Evolutionary conservation across 352 stramenopile species (phyloP), one percentile per base, ranked within the genome.

Genomic region (Pythium myriotylum): DNA sequence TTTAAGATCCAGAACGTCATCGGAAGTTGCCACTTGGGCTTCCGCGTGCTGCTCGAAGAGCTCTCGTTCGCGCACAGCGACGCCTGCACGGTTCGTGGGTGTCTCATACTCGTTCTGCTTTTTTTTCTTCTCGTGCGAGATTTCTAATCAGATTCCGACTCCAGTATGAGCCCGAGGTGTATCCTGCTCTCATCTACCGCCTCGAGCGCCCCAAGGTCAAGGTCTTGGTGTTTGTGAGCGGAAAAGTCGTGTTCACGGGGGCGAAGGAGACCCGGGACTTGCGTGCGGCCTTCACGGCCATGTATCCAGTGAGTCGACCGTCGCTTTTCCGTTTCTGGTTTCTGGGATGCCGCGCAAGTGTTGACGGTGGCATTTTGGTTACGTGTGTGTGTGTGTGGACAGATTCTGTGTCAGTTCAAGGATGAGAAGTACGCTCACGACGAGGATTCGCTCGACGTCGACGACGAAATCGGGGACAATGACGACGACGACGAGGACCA

Each of bases 131-230:
- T n/a, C n/a, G n/a, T n/a, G n/a, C n/a, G n/a, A n/a, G n/a, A n/a
- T n/a, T n/a, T n/a, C n/a, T n/a, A n/a, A n/a, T n/a, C n/a, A n/a
- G n/a, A n/a, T n/a, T n/a, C 29, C 29, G 29, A 35, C 29, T 5
- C 17, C 70, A 95, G 67, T 99, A 99, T 67, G 98, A 99, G 72
- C 98, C 98, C 4, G 98, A 99, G 72, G 70, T 99, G 32, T 99
- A 99, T 67, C 97, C 97, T 13, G 98, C 97, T 40, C 74, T 99
- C 17, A 98, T 99, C 74, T 99, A 99, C 77, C 87, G 97, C 14
- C 86, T 99, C 62, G 82, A 96, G 17, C 89, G 95, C 49, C 97
- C 97, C 23, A 93, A 97, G 54, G 93, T 99, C 13, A 98, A 99
- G 50, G 84, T 99, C n/a, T 77, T 99, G 20, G 98, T 99, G 53